phyloP scores from a whole-genome alignment of 306 rosid genomes.

The Vigna unguiculata region DNA sequence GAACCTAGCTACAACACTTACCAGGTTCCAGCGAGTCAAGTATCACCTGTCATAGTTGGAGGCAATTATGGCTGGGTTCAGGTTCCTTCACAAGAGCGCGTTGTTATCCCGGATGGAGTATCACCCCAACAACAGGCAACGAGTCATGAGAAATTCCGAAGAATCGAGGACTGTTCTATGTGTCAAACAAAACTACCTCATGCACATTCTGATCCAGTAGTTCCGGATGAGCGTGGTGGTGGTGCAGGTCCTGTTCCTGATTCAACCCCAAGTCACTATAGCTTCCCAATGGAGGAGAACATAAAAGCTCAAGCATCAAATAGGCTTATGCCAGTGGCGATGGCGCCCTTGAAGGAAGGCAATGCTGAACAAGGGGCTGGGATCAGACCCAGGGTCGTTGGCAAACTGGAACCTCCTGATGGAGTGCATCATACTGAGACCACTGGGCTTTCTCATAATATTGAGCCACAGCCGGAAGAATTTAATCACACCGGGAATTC shows the following conservation, averaged over 20 bases:
- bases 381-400: constrained; percentile 51
- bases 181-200: constrained; percentile 84
- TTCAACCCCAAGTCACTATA: constrained; percentile 52
- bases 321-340: constrained; percentile 42
- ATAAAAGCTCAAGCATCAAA: constrained; percentile 56
- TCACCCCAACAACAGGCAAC: constrained; percentile 63
- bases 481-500: constrained; percentile 49
- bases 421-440: constrained; percentile 50
- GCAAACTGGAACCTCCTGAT: constrained; percentile 57
- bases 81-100: constrained; percentile 63
- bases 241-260: constrained; percentile 56
- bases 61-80: constrained; percentile 74
- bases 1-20: constrained; percentile 69
- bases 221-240: constrained; percentile 58
- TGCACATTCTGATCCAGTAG: constrained; percentile 80
- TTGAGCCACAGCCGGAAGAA: constrained; percentile 51
- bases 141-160: constrained; percentile 54
- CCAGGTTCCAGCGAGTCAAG: constrained; percentile 66
- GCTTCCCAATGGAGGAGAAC: constrained; percentile 63
- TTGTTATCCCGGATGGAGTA: constrained; percentile 60
- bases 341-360: constrained; percentile 58
- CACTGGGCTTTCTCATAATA: constrained; percentile 43
- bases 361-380: constrained; percentile 58
- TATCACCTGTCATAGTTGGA: constrained; percentile 57
- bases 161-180: constrained; percentile 69